Conservation (phyloP, 129 eudicot genomes). For the Pseudognaphalium luteoalbum region DNA sequence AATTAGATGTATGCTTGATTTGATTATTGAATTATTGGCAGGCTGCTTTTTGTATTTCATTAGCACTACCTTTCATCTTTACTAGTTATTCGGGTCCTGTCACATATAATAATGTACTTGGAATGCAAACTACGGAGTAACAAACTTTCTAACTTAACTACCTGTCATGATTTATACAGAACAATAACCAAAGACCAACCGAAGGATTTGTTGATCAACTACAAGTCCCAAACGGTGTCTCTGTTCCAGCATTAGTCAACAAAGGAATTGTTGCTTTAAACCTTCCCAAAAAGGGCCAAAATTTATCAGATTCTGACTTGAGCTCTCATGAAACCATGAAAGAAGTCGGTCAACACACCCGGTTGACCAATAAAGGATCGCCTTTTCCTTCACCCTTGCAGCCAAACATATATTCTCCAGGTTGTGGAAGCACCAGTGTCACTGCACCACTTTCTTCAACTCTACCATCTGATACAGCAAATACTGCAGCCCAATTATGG, state of each 20-base stretch:
- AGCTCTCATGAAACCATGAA: slow-evolving; percentile 36
- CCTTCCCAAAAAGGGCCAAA: slow-evolving; percentile 50
- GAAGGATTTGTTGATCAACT: slow-evolving; percentile 56
- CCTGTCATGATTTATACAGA: slow-evolving; percentile 33
- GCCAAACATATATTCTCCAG: slow-evolving; percentile 48
- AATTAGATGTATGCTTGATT: background rate
- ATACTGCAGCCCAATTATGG: slow-evolving; percentile 43
- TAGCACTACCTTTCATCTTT: background rate
- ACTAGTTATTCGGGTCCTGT: background rate
- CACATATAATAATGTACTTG: background rate
- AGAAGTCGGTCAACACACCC: slow-evolving; percentile 43
- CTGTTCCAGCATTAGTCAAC: slow-evolving; percentile 46
- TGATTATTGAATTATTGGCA: background rate
- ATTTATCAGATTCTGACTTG: slow-evolving; percentile 40
- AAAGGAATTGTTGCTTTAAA: slow-evolving; percentile 34
- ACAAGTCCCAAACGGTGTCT: slow-evolving; percentile 35
- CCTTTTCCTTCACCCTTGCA: slow-evolving; percentile 46
- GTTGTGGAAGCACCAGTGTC: slow-evolving; percentile 46
- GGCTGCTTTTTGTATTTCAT: background rate
- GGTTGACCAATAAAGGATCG: slow-evolving; percentile 37
- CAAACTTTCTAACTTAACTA: background rate
- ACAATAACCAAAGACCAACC: slow-evolving; percentile 34
- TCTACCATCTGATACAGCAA: slow-evolving; percentile 34
- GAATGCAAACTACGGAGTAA: background rate
- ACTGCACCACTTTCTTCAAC: slow-evolving; percentile 41